These are phyloP conservation scores for Arthrobotrys musiformis DNA, from an alignment of 2,329 filamentous ascomycete genomes.

Conservation along the genomic window DNA sequence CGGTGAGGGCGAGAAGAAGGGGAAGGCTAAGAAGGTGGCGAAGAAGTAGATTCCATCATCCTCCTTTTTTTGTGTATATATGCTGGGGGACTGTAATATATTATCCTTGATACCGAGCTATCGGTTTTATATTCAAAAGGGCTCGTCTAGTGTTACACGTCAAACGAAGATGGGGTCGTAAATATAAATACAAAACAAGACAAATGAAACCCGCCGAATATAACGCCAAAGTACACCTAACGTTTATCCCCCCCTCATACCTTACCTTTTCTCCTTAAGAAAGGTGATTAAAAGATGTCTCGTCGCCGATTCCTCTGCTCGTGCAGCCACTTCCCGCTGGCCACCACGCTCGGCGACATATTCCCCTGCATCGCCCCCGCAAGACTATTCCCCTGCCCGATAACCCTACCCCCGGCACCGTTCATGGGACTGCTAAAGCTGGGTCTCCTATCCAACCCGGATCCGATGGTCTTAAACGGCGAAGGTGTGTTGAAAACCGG, in stretches of 20 bases:
- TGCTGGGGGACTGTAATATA: slow-evolving; percentile 27
- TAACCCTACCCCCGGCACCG: slow-evolving; percentile 21
- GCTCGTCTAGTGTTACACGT: slow-evolving; percentile 22
- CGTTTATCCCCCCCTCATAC: neutral
- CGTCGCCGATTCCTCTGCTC: slow-evolving; percentile 44
- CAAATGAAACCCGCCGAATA: slow-evolving; percentile 10
- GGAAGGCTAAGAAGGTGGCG: slow-evolving; percentile 24
- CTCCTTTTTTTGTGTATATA: slow-evolving; percentile 12
- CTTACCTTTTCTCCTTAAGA: neutral
- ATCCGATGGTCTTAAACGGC: slow-evolving; percentile 39
- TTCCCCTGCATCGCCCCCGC: slow-evolving; percentile 2
- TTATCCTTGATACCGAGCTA: slow-evolving; percentile 33
- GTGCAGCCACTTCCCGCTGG: slow-evolving; percentile 46
- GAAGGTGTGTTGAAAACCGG: slow-evolving; percentile 45
- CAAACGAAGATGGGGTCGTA: neutral
- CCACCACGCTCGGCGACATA: slow-evolving; percentile 44
- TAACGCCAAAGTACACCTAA: slow-evolving; percentile 38
- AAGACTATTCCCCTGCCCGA: slow-evolving; percentile 43
- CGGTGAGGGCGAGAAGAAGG: slow-evolving; percentile 59
- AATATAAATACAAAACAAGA: neutral
- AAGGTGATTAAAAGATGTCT: slow-evolving; percentile 28
- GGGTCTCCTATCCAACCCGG: slow-evolving; percentile 38
- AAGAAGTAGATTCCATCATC: slow-evolving; percentile 13
- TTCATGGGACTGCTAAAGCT: slow-evolving; percentile 48
- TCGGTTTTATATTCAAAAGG: neutral